Conservation (phyloP, 2,329 filamentous ascomycete genomes). For the Fusarium oligoseptatum region DNA sequence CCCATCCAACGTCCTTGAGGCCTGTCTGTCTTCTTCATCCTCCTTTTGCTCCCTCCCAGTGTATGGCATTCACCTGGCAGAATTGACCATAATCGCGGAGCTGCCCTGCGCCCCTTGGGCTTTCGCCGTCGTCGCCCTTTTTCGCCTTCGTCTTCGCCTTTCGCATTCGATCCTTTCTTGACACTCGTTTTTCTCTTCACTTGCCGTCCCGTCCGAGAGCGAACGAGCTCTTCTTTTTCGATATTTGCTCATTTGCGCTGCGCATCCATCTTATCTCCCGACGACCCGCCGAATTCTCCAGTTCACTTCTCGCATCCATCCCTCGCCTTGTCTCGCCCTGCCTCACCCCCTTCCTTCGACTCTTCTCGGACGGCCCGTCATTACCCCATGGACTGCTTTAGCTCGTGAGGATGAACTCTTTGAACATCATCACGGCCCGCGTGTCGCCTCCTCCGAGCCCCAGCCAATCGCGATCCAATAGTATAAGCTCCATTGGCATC, state of each 20-base stretch:
- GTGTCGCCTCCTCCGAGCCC: conserved; percentile 74
- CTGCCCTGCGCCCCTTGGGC: conserved; percentile 33
- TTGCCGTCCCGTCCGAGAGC: conserved; percentile 20
- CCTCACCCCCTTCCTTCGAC: conserved; percentile 9
- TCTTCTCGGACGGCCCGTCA: conserved; percentile 9
- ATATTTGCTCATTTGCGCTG: conserved; percentile 26
- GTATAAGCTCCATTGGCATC: conserved; percentile 66
- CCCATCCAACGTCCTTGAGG: background rate
- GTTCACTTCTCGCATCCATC: conserved; percentile 15
- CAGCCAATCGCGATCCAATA: conserved; percentile 71
- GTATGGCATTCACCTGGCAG: conserved; percentile 19
- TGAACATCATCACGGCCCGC: conserved; percentile 92
- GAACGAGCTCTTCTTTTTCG: conserved; percentile 19
- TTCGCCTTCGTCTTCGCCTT: conserved; percentile 21
- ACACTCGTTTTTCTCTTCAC: conserved; percentile 40
- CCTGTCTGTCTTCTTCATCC: conserved; percentile 21
- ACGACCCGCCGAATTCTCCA: conserved; percentile 26
- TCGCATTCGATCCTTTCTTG: conserved; percentile 42
- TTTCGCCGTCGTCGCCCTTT: conserved; percentile 12
- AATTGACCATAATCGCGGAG: conserved; percentile 23
- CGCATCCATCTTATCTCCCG: conserved; percentile 28
- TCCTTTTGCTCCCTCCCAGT: conserved; percentile 7
- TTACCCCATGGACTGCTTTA: conserved; percentile 67
- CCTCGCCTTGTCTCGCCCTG: conserved; percentile 3
- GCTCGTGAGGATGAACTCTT: conserved; percentile 87